Evolutionary conservation across 2,329 filamentous ascomycete genomes (phyloP), one percentile per base, ranked within the genome.

Genomic region (Metarhizium guizhouense): DNA sequence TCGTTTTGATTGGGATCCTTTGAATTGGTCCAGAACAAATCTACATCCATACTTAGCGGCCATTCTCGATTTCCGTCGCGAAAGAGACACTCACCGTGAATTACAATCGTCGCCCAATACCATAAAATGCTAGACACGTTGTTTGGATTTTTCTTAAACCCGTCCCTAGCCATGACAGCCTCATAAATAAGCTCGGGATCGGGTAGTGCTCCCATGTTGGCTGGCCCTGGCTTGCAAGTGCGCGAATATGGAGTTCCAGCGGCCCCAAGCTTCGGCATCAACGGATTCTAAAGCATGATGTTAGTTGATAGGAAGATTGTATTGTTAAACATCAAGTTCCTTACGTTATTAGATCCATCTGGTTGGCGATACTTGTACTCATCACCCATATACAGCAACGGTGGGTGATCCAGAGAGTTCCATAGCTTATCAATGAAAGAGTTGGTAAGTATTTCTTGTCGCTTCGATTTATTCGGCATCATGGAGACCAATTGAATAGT

Each of bases 51-150:
- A 10, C 10, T 56, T 30, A 30, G 55, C 55, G 30, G 6, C 48
- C n/a, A 25, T 8, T 11, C 0, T 2, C 4, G 1, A 0, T 2
- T 6, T 13, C 0, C 3, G 18, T 14, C 16, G 47, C 34, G 3
- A 32, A 2, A 2, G 1, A 6, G 6, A 18, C 47, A 54, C 72
- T 57, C 62, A 83, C 83, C 86, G 59, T 89, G 86, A 56, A 87
- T 89, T 58, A 88, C 83, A 55, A 90, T 81, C 20, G 84, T 86
- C 0, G 86, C 86, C 83, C 83, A 86, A 65, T 88, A 85, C 76
- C 85, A 89, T 48, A 89, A 72, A 8, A 89, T 74, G 60, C 83
- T 87, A 1, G 86, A 90, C 1, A 88, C 82, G 42, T 87, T 87
- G 68, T 88, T 89, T 0, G 85, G 85, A 58, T 88, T 84, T 63